Percentiles rank a stretch among this genome's conserved stretches.
Evolutionary conservation across 371 early-diverging fungal species (phyloP).

Genomic region (Mucor circinelloides): DNA sequence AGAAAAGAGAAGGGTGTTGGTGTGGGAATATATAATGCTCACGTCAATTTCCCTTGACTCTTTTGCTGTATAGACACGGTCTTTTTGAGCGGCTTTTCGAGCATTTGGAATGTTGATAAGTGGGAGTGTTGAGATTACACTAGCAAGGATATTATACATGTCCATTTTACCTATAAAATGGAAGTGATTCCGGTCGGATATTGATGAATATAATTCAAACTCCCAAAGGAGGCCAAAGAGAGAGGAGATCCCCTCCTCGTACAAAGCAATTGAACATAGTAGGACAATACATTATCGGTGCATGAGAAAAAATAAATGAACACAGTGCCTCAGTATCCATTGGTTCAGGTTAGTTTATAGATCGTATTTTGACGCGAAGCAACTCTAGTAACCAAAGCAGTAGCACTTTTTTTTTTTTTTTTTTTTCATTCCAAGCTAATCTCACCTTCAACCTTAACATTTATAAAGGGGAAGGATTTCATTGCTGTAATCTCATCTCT

Average conservation of each 20-base stretch:
- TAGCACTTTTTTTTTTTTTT: slow-evolving; percentile 8
- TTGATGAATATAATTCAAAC: background rate
- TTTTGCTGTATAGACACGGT: background rate
- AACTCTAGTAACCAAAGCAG: background rate
- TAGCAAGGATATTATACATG: background rate
- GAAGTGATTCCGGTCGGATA: slow-evolving; percentile 15
- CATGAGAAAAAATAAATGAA: slow-evolving; percentile 5
- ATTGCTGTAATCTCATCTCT: background rate
- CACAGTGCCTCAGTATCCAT: slow-evolving; percentile 1
- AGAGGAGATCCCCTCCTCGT: background rate
- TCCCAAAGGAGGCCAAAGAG: background rate
- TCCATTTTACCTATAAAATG: slow-evolving; percentile 2
- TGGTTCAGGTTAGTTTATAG: slow-evolving; percentile 7
- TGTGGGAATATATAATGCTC: background rate
- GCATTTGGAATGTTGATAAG: too few relatives aligned
- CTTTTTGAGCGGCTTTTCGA: too few relatives aligned
- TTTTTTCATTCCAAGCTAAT: background rate
- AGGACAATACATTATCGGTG: slow-evolving; percentile 11
- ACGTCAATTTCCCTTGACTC: background rate
- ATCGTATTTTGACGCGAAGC: slow-evolving; percentile 10
- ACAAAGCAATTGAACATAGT: slow-evolving; percentile 3
- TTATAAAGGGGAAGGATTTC: background rate
- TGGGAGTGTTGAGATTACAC: too few relatives aligned
- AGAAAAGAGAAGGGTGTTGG: background rate
- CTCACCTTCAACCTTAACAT: background rate